Evolutionary conservation across 257 asterid species (phyloP), one percentile per base, ranked within the genome.

Genomic region (Rhazya stricta): DNA sequence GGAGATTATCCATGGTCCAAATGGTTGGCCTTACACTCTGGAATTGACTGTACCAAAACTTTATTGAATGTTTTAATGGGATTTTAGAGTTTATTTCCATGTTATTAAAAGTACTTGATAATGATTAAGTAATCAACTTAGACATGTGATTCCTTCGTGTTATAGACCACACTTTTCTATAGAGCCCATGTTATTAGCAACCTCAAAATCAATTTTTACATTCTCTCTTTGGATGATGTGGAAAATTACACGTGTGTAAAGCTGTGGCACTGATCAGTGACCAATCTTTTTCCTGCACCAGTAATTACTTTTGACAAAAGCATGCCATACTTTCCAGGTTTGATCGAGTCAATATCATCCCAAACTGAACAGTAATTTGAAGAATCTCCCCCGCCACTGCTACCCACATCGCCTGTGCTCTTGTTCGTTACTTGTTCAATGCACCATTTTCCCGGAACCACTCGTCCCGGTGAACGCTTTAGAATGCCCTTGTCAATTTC

Each of bases 361-460:
- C 68, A 76, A 12, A 30, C 32, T 10, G 85, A 76, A 58, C 83
- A 84, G 6, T 67, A 79, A 42, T 84, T 79, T 10, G 48, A 66
- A 37, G 48, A 66, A 37, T 66, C 48, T 21, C 13, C 71, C 0
- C 71, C 19, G 45, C 69, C 29, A 0, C 48, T 11, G 15, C 25
- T 4, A 23, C 16, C 65, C 10, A 11, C 65, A 2, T 13, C 15
- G 56, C 53, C 69, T 70, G 51, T 9, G 36, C 48, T 48, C 45
- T 81, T 57, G 42, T 81, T 74, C 45, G 30, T 13, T 45, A 74
- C n/a, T 45, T 60, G 60, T 50, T 71, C n/a, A 21, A 32, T 6
- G 81, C 91, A 84, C 91, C 94, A 89, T 72, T 81, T 83, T 29
- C 91, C 91, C 0, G 74, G 78, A 77, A 79, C 85, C 3, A 85